Evolutionary conservation across 345 rosid species (phyloP), one percentile per base, ranked within the genome.

Genomic region (Sonneratia alba): DNA sequence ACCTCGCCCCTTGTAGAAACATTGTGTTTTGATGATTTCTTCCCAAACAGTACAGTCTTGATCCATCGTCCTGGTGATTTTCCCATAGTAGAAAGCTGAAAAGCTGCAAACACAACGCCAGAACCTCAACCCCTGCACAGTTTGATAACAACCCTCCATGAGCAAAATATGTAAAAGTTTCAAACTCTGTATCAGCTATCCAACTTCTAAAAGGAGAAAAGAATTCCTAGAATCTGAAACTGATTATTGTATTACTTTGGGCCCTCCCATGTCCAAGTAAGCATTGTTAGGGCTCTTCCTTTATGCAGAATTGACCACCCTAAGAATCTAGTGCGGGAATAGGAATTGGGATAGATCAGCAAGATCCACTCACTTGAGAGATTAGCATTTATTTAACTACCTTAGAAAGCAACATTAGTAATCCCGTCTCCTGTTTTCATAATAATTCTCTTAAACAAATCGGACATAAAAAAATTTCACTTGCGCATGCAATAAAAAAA

Each of bases 61-160:
- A 94, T 84, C 97, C 97, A 94, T 81, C 82, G 91, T 15, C 83
- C 80, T 1, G 91, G 91, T 53, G 97, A 84, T 72, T 64, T 72
- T 1, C 96, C 96, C 97, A 91, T 91, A 7, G 62, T 73, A 61
- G 67, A 61, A 74, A 69, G 63, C 75, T 71, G 68, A 74, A 81
- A 78, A 36, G 53, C 36, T 9, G 27, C 48, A 61, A 68, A 68
- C 78, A 72, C 73, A 70, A 27, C 51, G 74, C 71, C 76, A 69
- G 65, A 77, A 79, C 66, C 68, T 57, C 45, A 72, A 55, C 21
- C 37, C 70, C 84, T 66, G 75, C 77, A 73, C 40, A 36, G 9
- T 63, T 75, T 13, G 55, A 1, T 0, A 51, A 18, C 63, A 70
- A 37, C 43, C 1, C 38, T 36, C 5, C 13, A 70, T 14, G 14